Base-by-base conservation (phyloP, 306 rosid genomes). In the Neltuma alba region DNA sequence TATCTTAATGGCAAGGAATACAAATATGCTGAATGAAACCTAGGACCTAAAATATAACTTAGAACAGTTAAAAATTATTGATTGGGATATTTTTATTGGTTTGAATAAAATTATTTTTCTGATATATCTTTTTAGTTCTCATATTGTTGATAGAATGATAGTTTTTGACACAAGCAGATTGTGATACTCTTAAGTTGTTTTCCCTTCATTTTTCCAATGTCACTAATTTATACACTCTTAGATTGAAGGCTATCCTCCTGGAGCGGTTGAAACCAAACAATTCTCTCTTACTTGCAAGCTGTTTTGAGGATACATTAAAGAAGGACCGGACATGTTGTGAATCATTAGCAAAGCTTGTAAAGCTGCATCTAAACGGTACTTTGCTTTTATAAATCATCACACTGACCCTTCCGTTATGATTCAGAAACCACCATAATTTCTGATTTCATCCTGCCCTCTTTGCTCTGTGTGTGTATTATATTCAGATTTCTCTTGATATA, bases 331-430 rank as follows among this genome's bases (percentile, higher is more conserved):
- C 93, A 60, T 86, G 91, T 66, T 18, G 71, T 57, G 78, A 89
- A 83, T 78, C 97, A 83, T 55, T 94, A 80, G 91, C 76, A 70
- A 92, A 92, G 80, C 99, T 94, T 79, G 75, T 89, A 79, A 83
- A 15, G 77, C 74, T 91, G 91, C 85, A 91, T 78, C 87, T 79
- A 88, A 89, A 74, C 42, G 97, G 97, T 94, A 92, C 41, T 60
- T 65, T 21, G 33, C 8, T 11, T 58, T 58, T 25, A 58, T 25
- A 23, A 57, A 57, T 57, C 31, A 57, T 72, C 37, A 64, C 18
- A 77, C 55, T 72, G 36, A 25, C 16, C 18, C 52, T 79, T 42
- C 62, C 60, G 48, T 13, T 54, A 52, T 48, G 23, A 16, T 21
- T 50, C 41, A 54, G 30, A 77, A 72, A 52, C 41, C 21, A 71